These are phyloP conservation scores for Pterula multifida DNA, from an alignment of 1,284 basidiomycete species.

Conservation along the genomic window DNA sequence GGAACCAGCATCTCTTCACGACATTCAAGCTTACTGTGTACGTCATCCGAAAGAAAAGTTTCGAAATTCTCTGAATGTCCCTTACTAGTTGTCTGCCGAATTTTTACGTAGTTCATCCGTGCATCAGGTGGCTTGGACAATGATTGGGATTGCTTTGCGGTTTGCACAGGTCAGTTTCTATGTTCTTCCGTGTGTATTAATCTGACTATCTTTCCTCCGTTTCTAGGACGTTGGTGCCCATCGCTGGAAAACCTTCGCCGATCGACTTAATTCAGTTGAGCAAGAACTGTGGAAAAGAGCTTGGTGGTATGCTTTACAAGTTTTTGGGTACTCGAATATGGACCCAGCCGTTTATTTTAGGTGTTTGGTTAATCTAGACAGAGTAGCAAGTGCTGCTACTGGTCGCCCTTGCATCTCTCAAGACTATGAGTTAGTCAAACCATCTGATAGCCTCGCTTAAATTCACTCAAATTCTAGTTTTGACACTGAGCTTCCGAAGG, in stretches of 20 bases:
- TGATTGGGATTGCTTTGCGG: not conserved
- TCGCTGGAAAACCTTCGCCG: not conserved
- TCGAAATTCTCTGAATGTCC: not conserved
- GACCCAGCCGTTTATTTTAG: not conserved
- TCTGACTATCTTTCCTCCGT: not conserved
- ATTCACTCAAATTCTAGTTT: not conserved
- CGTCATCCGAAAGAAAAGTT: not conserved
- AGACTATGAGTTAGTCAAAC: not conserved
- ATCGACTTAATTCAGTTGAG: not conserved
- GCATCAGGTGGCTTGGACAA: not conserved
- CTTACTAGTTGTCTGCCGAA: not conserved
- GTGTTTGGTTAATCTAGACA: not conserved
- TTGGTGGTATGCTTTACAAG: not conserved
- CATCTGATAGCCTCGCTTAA: not conserved
- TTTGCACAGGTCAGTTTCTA: not conserved
- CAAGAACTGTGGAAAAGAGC: not conserved
- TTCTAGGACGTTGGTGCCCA: not conserved
- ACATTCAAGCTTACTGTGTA: not conserved
- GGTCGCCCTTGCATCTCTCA: not conserved
- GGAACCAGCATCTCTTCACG: not conserved
- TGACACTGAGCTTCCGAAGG: constrained; percentile 12
- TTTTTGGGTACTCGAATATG: no score
- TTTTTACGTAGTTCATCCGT: not conserved
- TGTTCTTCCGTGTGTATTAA: not conserved
- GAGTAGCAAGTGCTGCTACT: not conserved